These are phyloP conservation scores for Actinomortierella wolfii DNA, from an alignment of 371 early-diverging fungal species.

Conservation along the genomic window DNA sequence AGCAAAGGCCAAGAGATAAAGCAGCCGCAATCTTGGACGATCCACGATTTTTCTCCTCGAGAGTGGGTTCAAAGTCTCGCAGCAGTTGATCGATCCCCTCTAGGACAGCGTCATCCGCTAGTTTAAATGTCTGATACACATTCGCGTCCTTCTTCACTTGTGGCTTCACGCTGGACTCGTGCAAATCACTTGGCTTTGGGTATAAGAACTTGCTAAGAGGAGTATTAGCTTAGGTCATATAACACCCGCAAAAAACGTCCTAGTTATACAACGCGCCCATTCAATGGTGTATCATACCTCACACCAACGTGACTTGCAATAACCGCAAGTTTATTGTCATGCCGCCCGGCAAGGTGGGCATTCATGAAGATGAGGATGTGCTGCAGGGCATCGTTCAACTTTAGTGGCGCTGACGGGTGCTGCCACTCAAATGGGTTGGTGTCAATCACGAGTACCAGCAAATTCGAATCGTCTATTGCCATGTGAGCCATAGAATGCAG, in stretches of 20 bases:
- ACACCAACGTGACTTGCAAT: slow-evolving; percentile 69
- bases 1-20: slow-evolving; percentile 26
- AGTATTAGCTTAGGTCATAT: not conserved
- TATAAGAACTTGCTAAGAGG: slow-evolving; percentile 59
- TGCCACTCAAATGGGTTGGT: slow-evolving; percentile 81
- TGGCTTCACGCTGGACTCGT: slow-evolving; percentile 26
- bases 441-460: slow-evolving; percentile 78
- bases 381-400: slow-evolving; percentile 70
- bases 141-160: slow-evolving; percentile 53
- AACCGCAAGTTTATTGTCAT: slow-evolving; percentile 81
- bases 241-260: not conserved
- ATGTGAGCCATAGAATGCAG: no score
- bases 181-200: slow-evolving; percentile 49
- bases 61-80: slow-evolving; percentile 47
- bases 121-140: slow-evolving; percentile 65
- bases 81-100: slow-evolving; percentile 52
- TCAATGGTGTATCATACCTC: slow-evolving; percentile 42
- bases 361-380: slow-evolving; percentile 86
- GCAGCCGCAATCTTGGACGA: slow-evolving; percentile 38
- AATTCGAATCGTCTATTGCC: slow-evolving; percentile 66
- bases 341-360: slow-evolving; percentile 85
- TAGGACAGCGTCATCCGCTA: slow-evolving; percentile 62
- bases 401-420: slow-evolving; percentile 55
- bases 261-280: not conserved
- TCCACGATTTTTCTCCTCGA: slow-evolving; percentile 52